Conservation (phyloP, 2,329 filamentous ascomycete species). For the Xylariales sp. region DNA sequence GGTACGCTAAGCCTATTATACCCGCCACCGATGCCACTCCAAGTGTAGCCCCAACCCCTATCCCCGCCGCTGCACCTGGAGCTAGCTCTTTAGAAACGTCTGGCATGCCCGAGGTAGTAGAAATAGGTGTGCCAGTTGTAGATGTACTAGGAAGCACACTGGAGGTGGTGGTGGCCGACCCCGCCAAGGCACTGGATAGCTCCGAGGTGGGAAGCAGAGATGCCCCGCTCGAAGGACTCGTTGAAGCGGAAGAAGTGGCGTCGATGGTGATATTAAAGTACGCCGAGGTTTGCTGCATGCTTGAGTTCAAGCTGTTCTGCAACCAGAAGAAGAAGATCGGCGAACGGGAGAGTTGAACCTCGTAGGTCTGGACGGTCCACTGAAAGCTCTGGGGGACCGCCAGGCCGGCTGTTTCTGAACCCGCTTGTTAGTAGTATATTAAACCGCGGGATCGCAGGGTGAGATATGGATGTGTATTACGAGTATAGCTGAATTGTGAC, state of each 20-base stretch:
- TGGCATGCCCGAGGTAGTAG: not conserved
- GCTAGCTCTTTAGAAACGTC: conserved; percentile 5
- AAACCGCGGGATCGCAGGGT: no score
- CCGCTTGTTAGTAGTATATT: not conserved
- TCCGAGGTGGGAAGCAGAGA: not conserved
- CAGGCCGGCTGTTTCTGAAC: conserved; percentile 2
- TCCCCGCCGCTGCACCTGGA: conserved; percentile 16
- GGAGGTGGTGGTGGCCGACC: not conserved
- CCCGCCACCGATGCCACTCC: not conserved
- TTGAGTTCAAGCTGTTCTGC: not conserved
- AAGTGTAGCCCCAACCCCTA: conserved; percentile 21
- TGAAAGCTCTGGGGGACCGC: conserved; percentile 17
- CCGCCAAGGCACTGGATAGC: not conserved
- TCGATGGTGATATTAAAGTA: conserved; percentile 30
- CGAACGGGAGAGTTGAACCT: conserved; percentile 21
- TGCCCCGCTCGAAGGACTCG: not conserved
- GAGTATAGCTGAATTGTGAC: conserved; percentile 12
- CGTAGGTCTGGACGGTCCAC: conserved; percentile 32
- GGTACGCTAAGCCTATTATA: not conserved
- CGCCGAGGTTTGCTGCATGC: conserved; percentile 5
- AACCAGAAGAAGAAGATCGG: conserved; percentile 35
- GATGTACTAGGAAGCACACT: not conserved
- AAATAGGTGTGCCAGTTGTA: not conserved
- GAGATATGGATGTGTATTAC: not conserved
- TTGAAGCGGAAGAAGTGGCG: not conserved